phyloP scores from a whole-genome alignment of 768 basidiomycete genomes.

The Termitomyces titanicus region DNA sequence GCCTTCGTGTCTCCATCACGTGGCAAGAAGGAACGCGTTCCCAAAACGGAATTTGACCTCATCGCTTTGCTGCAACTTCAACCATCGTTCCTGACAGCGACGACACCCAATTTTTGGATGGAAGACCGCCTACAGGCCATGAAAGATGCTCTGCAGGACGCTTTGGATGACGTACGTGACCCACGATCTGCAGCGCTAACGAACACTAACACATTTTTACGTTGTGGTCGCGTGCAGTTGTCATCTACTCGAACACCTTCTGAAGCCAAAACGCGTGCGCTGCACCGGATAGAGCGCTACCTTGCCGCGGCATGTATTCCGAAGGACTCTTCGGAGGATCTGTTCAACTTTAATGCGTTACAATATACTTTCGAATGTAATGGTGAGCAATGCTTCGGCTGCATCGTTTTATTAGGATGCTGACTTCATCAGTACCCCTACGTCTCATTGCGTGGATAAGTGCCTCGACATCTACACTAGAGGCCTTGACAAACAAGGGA shows the following conservation, averaged over 20 bases:
- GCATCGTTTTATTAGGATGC: not conserved
- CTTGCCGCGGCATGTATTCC: constrained; percentile 47
- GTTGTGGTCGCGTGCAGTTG: constrained; percentile 40
- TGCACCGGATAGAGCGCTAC: constrained; percentile 52
- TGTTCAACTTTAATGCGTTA: constrained; percentile 55
- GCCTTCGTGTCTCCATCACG: constrained; percentile 8
- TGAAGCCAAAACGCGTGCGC: constrained; percentile 48
- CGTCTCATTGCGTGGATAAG: constrained; percentile 64
- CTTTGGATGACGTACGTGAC: constrained; percentile 63
- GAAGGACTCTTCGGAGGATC: constrained; percentile 38
- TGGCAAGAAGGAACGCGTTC: constrained; percentile 8
- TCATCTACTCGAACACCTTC: constrained; percentile 56
- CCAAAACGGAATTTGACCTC: constrained; percentile 7
- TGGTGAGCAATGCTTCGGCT: constrained; percentile 38
- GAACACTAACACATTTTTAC: not conserved
- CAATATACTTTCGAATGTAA: constrained; percentile 86
- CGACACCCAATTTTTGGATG: constrained; percentile 12
- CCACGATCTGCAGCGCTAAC: not conserved
- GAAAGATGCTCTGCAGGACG: constrained; percentile 49
- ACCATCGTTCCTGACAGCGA: constrained; percentile 11
- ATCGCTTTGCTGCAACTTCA: constrained; percentile 7
- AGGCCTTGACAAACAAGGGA: constrained; percentile 43
- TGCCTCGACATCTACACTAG: constrained; percentile 45
- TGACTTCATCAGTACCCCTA: constrained; percentile 51
- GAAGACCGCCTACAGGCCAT: constrained; percentile 28